phyloP scores from a whole-genome alignment of 2,329 filamentous ascomycete genomes.

The Seiridium unicorne region DNA sequence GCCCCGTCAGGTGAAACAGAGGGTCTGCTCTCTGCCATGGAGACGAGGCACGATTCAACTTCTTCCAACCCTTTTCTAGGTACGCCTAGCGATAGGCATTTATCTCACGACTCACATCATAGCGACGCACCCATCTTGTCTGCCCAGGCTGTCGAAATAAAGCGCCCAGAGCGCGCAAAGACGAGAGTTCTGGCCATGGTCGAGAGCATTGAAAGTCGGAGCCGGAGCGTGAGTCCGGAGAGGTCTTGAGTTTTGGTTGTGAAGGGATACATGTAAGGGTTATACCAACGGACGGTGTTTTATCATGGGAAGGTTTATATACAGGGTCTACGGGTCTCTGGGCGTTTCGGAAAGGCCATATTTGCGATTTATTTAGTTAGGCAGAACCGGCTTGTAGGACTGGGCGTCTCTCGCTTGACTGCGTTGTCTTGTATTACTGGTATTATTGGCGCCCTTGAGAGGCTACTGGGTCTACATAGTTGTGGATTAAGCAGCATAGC shows the following conservation, averaged over 20 bases:
- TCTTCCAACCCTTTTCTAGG: not conserved
- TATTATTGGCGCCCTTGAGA: too few species aligned
- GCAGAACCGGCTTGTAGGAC: too few species aligned
- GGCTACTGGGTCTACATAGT: too few species aligned
- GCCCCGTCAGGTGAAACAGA: not conserved
- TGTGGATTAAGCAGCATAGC: too few species aligned
- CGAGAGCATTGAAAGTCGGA: slow-evolving; percentile 50
- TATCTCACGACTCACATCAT: slow-evolving; percentile 27
- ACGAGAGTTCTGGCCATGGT: slow-evolving; percentile 55
- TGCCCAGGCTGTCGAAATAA: slow-evolving; percentile 43
- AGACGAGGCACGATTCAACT: not conserved
- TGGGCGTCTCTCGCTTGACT: too few species aligned
- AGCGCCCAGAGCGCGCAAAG: slow-evolving; percentile 34
- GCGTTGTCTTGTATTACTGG: too few species aligned
- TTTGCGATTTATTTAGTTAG: too few species aligned
- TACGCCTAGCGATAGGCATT: slow-evolving; percentile 27
- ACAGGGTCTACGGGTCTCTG: too few species aligned
- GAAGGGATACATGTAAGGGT: not conserved
- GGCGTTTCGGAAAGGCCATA: too few species aligned
- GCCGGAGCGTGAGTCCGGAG: slow-evolving; percentile 39
- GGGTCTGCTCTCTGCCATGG: not conserved
- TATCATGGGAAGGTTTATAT: not conserved
- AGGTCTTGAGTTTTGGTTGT: not conserved
- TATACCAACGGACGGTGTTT: not conserved
- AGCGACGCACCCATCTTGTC: slow-evolving; percentile 29